Evolutionary conservation across 1,284 basidiomycete species (phyloP).

Genomic region (Phenoliferia sp.): DNA sequence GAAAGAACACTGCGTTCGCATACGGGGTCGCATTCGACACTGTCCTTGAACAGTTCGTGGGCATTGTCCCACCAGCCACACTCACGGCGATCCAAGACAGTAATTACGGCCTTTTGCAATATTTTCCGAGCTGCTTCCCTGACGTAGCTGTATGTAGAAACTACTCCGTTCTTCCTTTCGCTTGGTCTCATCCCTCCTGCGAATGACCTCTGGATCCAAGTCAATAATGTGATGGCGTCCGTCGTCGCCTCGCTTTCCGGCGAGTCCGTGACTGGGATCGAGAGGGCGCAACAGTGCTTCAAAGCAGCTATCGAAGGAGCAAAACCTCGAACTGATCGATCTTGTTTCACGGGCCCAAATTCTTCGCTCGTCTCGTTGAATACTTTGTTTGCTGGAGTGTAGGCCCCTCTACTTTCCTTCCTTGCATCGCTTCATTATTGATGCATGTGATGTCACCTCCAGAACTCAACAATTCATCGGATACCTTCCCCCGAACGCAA

Average conservation of each 20-base stretch:
- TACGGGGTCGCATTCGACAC: constrained; percentile 17
- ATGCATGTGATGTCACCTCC: neutral
- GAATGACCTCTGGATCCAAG: constrained; percentile 9
- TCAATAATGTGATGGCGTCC: constrained; percentile 20
- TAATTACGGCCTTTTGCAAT: neutral
- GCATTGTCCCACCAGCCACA: constrained; percentile 20
- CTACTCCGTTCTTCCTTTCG: constrained; percentile 7
- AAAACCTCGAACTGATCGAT: constrained; percentile 1
- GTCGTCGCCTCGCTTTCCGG: constrained; percentile 12
- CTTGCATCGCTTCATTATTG: neutral
- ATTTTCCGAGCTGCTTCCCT: neutral
- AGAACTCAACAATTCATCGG: constrained; percentile 21
- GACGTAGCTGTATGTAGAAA: neutral
- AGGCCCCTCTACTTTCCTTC: neutral
- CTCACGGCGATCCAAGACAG: constrained; percentile 14
- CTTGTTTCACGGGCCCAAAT: constrained; percentile 8
- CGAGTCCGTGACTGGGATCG: constrained; percentile 15
- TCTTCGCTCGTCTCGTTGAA: neutral
- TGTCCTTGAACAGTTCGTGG: constrained; percentile 21
- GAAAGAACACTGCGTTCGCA: constrained; percentile 3
- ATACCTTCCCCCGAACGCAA: constrained; percentile 22
- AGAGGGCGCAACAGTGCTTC: constrained; percentile 16
- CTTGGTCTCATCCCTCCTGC: constrained; percentile 14
- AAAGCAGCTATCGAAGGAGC: neutral
- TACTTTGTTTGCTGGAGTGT: constrained; percentile 17